A percentile compares a stretch with the other conserved stretches of the same genome.
These are phyloP conservation scores for Tetracentron sinense DNA, from an alignment of 164 flowering plant genomes.

Conservation along the genomic window DNA sequence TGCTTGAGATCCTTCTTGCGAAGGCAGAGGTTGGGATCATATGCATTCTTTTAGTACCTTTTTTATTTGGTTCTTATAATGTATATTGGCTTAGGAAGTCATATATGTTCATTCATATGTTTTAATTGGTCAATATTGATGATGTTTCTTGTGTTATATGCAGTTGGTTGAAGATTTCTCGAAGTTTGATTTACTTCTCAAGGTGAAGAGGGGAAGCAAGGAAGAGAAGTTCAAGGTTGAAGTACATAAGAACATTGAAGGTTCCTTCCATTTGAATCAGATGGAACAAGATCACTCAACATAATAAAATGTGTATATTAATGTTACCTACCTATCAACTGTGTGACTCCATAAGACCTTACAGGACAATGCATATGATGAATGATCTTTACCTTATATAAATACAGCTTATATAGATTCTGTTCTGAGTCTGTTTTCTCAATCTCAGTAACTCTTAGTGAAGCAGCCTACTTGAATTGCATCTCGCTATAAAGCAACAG, in stretches of 20 bases:
- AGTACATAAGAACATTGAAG: constrained; percentile 49
- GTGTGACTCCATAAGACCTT: too few species aligned
- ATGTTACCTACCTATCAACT: too few species aligned
- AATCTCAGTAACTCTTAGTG: too few species aligned
- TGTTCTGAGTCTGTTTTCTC: too few species aligned
- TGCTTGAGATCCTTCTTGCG: constrained; percentile 57
- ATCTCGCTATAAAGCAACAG: too few species aligned
- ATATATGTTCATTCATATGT: neutral
- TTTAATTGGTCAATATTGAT: neutral
- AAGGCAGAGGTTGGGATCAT: constrained; percentile 59
- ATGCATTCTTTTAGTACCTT: too few species aligned
- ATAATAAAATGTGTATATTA: too few species aligned
- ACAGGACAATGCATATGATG: too few species aligned
- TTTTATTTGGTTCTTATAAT: neutral
- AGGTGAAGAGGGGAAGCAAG: constrained; percentile 55
- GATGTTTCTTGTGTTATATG: neutral
- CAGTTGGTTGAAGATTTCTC: constrained; percentile 55
- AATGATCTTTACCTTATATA: too few species aligned
- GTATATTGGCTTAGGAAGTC: neutral
- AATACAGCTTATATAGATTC: too few species aligned
- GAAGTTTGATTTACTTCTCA: constrained; percentile 63
- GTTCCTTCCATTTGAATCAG: constrained; percentile 26
- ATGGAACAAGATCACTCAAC: constrained; percentile 23
- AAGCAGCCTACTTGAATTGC: too few species aligned
- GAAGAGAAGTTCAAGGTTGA: constrained; percentile 68